Evolutionary conservation across 306 rosid genomes (phyloP), one percentile per base, ranked within the genome.

Genomic region (Echinosophora koreensis): DNA sequence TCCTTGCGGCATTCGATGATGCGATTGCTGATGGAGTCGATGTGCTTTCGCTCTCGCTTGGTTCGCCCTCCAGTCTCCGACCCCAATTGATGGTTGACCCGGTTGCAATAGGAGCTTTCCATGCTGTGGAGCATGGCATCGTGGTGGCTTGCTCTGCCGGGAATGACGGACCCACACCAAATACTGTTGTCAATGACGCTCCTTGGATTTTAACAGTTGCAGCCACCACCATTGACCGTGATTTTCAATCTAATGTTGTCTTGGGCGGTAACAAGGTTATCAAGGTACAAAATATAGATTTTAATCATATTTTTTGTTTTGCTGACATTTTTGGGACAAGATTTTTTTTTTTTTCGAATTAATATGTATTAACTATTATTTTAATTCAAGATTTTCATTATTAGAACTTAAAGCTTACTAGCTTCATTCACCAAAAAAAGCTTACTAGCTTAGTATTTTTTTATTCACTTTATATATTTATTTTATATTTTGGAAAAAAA

Each of bases 181-280:
- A 2, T 1, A 69, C 96, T 0, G 92, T 86, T 34, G 59, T 47
- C 1, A 94, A 94, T 38, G 81, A 82, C 18, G 89, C 88, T 1
- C 98, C 98, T 4, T 94, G 98, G 98, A 88, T 94, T 79, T 38
- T 92, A 32, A 94, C 97, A 0, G 96, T 92, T 11, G 96, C 88
- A 5, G 98, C 97, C 55, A 74, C 96, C 55, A 88, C 95, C 56
- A 86, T 92, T 15, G 98, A 94, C 65, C 88, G 98, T 1, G 88
- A 84, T 60, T 84, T 92, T 30, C 76, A 81, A 46, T 90, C 97
- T 14, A 51, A 82, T 17, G 49, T 94, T 34, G 84, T 86, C 6
- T 71, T 94, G 50, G 94, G 94, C 5, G 74, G 59, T 5, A 70
- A 80, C 72, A 79, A 70, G 64, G 80, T 78, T 42, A 66, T 89